Conservation (phyloP, 2,329 filamentous ascomycete genomes). For the Diaporthe australafricana region DNA sequence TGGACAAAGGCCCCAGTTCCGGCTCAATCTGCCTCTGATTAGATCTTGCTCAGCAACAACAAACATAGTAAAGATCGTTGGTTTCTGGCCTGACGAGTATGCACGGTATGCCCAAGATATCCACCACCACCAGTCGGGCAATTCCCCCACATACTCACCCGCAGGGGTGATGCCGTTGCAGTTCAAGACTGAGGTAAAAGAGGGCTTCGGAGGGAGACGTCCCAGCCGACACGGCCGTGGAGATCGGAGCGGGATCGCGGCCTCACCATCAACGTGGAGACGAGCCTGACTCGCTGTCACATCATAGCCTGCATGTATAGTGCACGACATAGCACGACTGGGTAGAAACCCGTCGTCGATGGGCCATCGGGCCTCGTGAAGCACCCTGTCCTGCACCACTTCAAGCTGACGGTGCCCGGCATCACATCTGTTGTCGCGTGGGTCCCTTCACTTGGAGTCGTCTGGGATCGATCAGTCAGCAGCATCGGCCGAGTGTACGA, state of each 20-base stretch:
- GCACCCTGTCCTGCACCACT: not conserved
- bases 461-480: not conserved
- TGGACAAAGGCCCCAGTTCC: not conserved
- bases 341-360: conserved; percentile 4
- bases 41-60: not conserved
- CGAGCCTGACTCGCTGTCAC: conserved; percentile 24
- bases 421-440: not conserved
- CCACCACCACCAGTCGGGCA: conserved; percentile 13
- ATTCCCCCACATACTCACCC: not conserved
- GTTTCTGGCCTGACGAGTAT: not conserved
- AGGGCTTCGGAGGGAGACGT: conserved; percentile 3
- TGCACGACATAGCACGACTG: not conserved
- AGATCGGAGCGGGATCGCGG: conserved; percentile 25
- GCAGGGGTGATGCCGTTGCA: not conserved
- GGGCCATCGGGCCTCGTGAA: not conserved
- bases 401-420: not conserved
- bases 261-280: conserved; percentile 25
- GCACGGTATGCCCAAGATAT: not conserved
- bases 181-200: not conserved
- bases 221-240: conserved; percentile 13
- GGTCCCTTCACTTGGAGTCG: not conserved
- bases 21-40: not conserved
- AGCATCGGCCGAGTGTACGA: not conserved
- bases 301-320: conserved; percentile 18
- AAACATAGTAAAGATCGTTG: not conserved